These are phyloP conservation scores for Podaxis carcinomalis DNA, from an alignment of 768 basidiomycete genomes.

Conservation along the genomic window DNA sequence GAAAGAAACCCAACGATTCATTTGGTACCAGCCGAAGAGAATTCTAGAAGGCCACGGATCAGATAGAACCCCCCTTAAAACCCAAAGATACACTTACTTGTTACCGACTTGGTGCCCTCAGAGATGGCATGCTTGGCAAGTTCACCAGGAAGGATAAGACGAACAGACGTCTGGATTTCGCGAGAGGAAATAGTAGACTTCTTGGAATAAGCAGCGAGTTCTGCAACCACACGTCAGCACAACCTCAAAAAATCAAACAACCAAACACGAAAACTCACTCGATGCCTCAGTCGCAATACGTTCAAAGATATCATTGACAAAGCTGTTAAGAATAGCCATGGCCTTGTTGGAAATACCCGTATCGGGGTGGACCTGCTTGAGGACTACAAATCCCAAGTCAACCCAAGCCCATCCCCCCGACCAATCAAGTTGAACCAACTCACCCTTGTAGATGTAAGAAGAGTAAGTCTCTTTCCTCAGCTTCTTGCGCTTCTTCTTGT, in stretches of 20 bases:
- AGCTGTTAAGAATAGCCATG: conserved; percentile 89
- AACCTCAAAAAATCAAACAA: conserved; percentile 60
- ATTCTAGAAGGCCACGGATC: conserved; percentile 1
- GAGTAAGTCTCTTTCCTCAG: conserved; percentile 89
- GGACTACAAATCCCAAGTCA: conserved; percentile 43
- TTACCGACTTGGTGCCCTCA: conserved; percentile 72
- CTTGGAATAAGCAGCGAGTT: conserved; percentile 97
- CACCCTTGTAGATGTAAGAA: conserved; percentile 93
- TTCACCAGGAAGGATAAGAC: conserved; percentile 94
- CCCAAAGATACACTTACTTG: conserved; percentile 33
- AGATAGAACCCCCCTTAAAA: not conserved
- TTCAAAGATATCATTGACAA: conserved; percentile 94
- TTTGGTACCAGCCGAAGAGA: conserved; percentile 16
- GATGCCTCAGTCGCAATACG: conserved; percentile 88
- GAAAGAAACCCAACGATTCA: conserved; percentile 1
- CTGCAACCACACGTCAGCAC: conserved; percentile 36
- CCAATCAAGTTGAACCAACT: conserved; percentile 14
- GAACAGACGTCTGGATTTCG: conserved; percentile 95
- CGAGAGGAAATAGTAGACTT: conserved; percentile 98
- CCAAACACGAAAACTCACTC: conserved; percentile 41
- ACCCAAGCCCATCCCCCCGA: not conserved
- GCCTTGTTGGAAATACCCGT: conserved; percentile 99
- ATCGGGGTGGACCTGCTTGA: conserved; percentile 97
- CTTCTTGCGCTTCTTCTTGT: conserved; percentile 83
- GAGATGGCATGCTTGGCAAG: conserved; percentile 98